Percentiles rank a stretch among this genome's conserved stretches.
phyloP scores from a whole-genome alignment of 495 filamentous ascomycete genomes.

The Rhypophila decipiens region DNA sequence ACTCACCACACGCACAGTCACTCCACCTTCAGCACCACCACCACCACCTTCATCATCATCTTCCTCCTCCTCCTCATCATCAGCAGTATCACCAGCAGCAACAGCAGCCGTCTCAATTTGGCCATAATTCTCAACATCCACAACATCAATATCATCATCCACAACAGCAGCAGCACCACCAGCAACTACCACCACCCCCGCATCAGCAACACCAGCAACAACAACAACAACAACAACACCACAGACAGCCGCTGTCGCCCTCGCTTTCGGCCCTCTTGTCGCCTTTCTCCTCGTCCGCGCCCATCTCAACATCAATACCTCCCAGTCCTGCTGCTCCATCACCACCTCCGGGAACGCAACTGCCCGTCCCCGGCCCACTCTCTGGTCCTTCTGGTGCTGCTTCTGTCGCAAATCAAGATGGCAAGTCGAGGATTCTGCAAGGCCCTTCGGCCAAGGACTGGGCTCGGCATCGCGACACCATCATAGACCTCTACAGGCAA shows the following conservation, averaged over 20 bases:
- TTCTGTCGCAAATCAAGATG: constrained; percentile 9
- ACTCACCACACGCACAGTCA: neutral
- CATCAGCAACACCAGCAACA: too few relatives aligned
- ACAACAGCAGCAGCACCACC: too few relatives aligned
- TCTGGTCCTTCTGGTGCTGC: neutral
- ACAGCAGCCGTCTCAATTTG: neutral
- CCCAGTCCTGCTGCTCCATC: too few relatives aligned
- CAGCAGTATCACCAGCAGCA: too few relatives aligned
- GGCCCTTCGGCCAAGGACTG: constrained; percentile 26
- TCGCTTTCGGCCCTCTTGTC: neutral
- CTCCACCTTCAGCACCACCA: neutral
- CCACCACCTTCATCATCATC: neutral
- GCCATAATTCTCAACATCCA: neutral
- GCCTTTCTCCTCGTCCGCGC: neutral
- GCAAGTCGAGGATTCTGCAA: constrained; percentile 24
- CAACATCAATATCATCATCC: too few relatives aligned
- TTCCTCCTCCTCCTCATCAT: too few relatives aligned
- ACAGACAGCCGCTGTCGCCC: neutral
- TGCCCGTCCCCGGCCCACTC: neutral
- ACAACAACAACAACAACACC: too few relatives aligned
- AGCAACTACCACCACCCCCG: too few relatives aligned
- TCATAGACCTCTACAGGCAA: constrained; percentile 25
- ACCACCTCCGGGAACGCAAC: too few relatives aligned
- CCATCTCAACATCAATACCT: neutral
- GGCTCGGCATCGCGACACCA: constrained; percentile 24